Evolutionary conservation across 371 early-diverging fungal species (phyloP), one percentile per base, ranked within the genome.

Genomic region (Globomyces sp.): DNA sequence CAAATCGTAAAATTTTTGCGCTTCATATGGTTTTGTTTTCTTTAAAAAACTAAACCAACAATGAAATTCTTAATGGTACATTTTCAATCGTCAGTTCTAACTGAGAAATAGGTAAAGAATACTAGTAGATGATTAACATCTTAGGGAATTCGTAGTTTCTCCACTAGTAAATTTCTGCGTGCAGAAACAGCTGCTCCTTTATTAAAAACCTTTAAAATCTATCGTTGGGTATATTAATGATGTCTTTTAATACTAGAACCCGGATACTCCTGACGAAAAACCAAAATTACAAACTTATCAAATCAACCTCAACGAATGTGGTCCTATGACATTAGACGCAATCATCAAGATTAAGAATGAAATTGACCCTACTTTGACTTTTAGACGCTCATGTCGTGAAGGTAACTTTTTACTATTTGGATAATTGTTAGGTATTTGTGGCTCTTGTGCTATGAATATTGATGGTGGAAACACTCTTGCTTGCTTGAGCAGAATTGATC

Each of bases 401-500:
- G 88, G 87, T 76, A 47, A 8, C 48, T 48, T 43, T 2, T 11
- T 24, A 24, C 24, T 24, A 24, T 24, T 24, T 24, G 24, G 24
- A 24, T 10, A 9, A 13, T 8, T 46, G 11, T 45, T 41, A 77
- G 78, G 79, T 57, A 95, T 95, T 68, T 97, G 97, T 77, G 98
- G 98, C 53, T 93, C 93, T 49, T 95, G 98, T 74, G 92, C 98
- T 62, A 95, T 97, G 95, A 97, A 97, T 85, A 94, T 95, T 74
- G 86, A 88, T 72, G 98, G 98, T 63, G 81, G 83, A 34, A 97
- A 97, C 83, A 94, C 95, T 8, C 82, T 97, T 46, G 98, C 98
- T 39, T 97, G 96, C 82, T 86, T 92, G 61, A 82, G 87, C 72
- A 87, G 90, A 63, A 93, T 98, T 68, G 87, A 93, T 67, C 81